Conservation (phyloP, 2,329 filamentous ascomycete genomes). For the Macrophomina pseudophaseolina region DNA sequence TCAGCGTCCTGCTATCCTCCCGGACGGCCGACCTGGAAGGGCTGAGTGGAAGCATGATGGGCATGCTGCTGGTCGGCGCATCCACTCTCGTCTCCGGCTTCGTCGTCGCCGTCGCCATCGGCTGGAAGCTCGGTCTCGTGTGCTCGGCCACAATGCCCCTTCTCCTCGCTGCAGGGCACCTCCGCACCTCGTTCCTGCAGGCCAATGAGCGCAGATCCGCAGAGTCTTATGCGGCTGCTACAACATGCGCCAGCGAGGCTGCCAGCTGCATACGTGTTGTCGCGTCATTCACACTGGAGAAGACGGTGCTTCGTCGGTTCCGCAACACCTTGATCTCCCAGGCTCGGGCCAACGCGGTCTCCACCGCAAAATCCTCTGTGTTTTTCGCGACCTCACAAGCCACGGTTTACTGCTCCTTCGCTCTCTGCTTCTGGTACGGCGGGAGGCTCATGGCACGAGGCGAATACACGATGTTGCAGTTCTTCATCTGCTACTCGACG, state of each 20-base stretch:
- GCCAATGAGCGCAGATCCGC: conserved; percentile 79
- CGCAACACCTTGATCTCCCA: conserved; percentile 64
- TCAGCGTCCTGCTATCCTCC: conserved; percentile 84
- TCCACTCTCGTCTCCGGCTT: conserved; percentile 78
- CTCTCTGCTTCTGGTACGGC: conserved; percentile 92
- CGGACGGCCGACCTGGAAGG: conserved; percentile 85
- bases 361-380: conserved; percentile 68
- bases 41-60: conserved; percentile 81
- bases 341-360: conserved; percentile 29
- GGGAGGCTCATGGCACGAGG: conserved; percentile 72
- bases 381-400: conserved; percentile 85
- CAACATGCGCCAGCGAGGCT: conserved; percentile 85
- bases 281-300: conserved; percentile 81
- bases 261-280: conserved; percentile 90
- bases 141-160: conserved; percentile 77
- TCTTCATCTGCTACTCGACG: conserved; percentile 85
- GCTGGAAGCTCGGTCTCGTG: conserved; percentile 84
- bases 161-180: conserved; percentile 77
- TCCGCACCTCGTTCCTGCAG: conserved; percentile 80
- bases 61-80: conserved; percentile 76
- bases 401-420: conserved; percentile 74
- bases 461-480: conserved; percentile 80
- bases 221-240: conserved; percentile 77
- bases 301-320: conserved; percentile 76
- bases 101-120: conserved; percentile 69